phyloP scores from a whole-genome alignment of 2,329 filamentous ascomycete species.

The Trichoderma gracile region DNA sequence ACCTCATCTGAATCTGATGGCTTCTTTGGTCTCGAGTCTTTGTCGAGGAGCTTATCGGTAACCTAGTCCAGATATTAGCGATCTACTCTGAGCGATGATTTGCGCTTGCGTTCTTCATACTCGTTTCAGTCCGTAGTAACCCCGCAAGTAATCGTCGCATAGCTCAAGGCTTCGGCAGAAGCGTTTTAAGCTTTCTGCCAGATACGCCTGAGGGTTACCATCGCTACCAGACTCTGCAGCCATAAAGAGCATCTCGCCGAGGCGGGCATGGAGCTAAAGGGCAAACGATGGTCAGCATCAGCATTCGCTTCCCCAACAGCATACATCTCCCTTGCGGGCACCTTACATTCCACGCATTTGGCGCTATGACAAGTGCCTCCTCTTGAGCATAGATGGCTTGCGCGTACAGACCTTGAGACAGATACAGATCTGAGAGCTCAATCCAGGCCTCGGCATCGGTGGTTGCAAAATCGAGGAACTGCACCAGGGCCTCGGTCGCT shows the following conservation, averaged over 20 bases:
- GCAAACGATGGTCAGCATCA: conserved; percentile 26
- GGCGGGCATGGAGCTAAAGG: conserved; percentile 77
- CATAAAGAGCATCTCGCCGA: conserved; percentile 83
- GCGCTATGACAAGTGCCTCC: conserved; percentile 81
- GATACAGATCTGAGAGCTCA: conserved; percentile 85
- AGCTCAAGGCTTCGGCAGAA: conserved; percentile 92
- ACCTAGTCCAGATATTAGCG: conserved; percentile 40
- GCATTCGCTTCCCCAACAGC: background rate
- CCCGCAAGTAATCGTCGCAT: conserved; percentile 88
- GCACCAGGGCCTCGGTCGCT: conserved; percentile 71
- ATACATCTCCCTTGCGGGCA: background rate
- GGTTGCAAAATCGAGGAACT: conserved; percentile 78
- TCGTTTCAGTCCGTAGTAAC: conserved; percentile 87
- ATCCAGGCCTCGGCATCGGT: conserved; percentile 94
- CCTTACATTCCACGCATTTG: conserved; percentile 93
- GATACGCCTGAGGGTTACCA: conserved; percentile 50
- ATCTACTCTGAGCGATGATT: background rate
- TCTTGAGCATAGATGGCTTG: conserved; percentile 89
- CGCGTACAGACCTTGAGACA: conserved; percentile 72
- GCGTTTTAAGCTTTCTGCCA: conserved; percentile 75
- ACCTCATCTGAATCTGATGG: conserved; percentile 52
- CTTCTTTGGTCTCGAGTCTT: conserved; percentile 46
- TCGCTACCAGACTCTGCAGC: conserved; percentile 52
- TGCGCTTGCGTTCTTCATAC: conserved; percentile 46
- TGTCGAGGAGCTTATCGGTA: conserved; percentile 52